A percentile compares a stretch with the other conserved stretches of the same genome.
These are phyloP conservation scores for Phytophthora pisi DNA, from an alignment of 352 stramenopile genomes.

Conservation along the genomic window DNA sequence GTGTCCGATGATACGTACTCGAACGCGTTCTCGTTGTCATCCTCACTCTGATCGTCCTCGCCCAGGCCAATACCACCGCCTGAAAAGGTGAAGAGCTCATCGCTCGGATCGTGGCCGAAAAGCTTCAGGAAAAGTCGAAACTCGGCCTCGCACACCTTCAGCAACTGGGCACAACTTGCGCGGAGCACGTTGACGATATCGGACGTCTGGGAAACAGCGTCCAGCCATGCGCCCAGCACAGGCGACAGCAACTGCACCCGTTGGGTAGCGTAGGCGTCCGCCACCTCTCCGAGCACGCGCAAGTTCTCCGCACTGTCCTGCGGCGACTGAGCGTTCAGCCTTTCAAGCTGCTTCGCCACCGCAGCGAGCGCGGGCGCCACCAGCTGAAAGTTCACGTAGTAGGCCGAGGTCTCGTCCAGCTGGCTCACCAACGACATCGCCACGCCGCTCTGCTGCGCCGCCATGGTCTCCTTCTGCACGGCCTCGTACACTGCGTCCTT, in stretches of 20 bases:
- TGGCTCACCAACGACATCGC: constrained; percentile 28
- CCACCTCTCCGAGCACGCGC: constrained; percentile 56
- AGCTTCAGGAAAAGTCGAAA: constrained; percentile 75
- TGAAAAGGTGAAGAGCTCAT: constrained; percentile 59
- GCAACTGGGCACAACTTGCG: constrained; percentile 62
- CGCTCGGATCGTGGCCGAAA: constrained; percentile 64
- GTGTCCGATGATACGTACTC: constrained; percentile 46
- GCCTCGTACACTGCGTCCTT: constrained; percentile 70
- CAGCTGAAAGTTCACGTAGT: constrained; percentile 83
- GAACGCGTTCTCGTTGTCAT: constrained; percentile 65
- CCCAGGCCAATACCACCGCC: constrained; percentile 9
- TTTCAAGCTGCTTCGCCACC: constrained; percentile 67
- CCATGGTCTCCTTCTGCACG: constrained; percentile 40
- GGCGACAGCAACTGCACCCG: constrained; percentile 64
- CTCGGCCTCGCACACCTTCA: constrained; percentile 79
- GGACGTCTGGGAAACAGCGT: constrained; percentile 50
- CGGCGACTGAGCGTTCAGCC: constrained; percentile 39
- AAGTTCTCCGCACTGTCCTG: constrained; percentile 50
- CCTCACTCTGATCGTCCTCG: constrained; percentile 37
- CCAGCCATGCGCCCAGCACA: constrained; percentile 56
- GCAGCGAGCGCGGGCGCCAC: constrained; percentile 64
- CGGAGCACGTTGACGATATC: constrained; percentile 83
- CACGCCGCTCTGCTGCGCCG: constrained; percentile 11
- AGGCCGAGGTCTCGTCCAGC: constrained; percentile 73
- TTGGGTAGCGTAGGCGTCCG: constrained; percentile 61